Evolutionary conservation across 2,329 filamentous ascomycete species (phyloP).

Genomic region (Mycosphaerella sp.): DNA sequence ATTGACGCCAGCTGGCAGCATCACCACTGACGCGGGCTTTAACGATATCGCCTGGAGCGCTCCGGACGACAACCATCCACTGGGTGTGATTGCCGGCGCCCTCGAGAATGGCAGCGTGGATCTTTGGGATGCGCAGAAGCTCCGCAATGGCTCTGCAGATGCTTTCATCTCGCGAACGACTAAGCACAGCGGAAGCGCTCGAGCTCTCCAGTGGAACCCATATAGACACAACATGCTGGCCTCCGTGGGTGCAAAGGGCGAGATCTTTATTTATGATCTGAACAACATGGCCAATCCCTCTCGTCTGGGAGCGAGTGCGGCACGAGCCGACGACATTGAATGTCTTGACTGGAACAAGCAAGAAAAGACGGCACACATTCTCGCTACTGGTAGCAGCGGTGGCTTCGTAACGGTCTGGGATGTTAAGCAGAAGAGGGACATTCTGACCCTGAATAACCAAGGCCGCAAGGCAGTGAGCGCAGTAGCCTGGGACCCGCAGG

Average conservation of each 20-base stretch:
- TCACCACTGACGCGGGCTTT: conserved; percentile 88
- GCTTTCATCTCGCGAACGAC: conserved; percentile 78
- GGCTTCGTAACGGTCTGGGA: conserved; percentile 99
- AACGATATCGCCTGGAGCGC: conserved; percentile 95
- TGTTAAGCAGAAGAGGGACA: conserved; percentile 95
- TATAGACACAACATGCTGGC: conserved; percentile 84
- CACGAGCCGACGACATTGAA: conserved; percentile 89
- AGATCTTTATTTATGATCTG: conserved; percentile 92
- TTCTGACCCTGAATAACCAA: conserved; percentile 80
- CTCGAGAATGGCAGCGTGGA: conserved; percentile 91
- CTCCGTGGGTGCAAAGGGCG: conserved; percentile 88
- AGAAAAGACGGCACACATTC: conserved; percentile 82
- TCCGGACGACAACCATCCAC: conserved; percentile 68
- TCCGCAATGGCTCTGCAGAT: conserved; percentile 51
- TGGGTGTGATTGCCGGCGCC: conserved; percentile 88
- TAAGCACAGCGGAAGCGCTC: conserved; percentile 89
- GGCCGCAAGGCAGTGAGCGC: conserved; percentile 91
- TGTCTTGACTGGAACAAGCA: conserved; percentile 93
- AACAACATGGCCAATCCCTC: conserved; percentile 85
- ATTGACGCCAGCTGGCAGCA: conserved; percentile 75
- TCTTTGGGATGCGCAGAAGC: conserved; percentile 80
- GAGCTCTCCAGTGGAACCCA: conserved; percentile 94
- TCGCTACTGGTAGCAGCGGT: conserved; percentile 86
- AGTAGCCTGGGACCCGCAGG: conserved; percentile 95
- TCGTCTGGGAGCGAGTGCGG: conserved; percentile 78